Evolutionary conservation across 768 basidiomycete genomes (phyloP), one percentile per base, ranked within the genome.

Genomic region (Tephrocybe sp.): DNA sequence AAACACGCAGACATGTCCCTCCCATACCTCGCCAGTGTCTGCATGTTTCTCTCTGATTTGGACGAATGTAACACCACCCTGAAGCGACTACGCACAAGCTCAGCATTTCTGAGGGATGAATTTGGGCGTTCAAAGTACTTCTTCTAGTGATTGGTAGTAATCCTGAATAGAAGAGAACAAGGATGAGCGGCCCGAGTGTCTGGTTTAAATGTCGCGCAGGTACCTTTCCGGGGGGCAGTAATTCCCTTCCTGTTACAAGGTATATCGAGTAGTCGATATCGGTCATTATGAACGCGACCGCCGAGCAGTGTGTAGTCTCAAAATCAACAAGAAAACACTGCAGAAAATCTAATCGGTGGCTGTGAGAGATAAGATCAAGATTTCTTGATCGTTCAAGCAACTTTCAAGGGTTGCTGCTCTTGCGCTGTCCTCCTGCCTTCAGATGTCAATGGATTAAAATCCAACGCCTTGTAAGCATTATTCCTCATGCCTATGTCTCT

Each of bases 41-140:
- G 77, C 67, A 10, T 79, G 66, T 66, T 97, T 97, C 67, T 97
- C 94, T 30, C 93, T 78, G 15, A 95, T 74, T 66, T 97, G 94
- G 4, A 97, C 91, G 40, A 94, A 61, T 1, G 91, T 93, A 1
- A 95, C 92, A 2, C 93, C 94, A 9, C 94, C 94, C 61, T 81
- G 71, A 13, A 95, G 71, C 2, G 92, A 76, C 91, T 93, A 52
- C 19, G 54, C 24, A 54, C 18, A n/a, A n/a, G 22, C 30, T 45
- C 31, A 43, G 38, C 25, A 31, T 27, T 16, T 5, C 23, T 12
- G 15, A 23, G 33, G 21, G 16, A n/a, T 44, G 19, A 19, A 27
- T 22, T 29, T 47, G 10, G 25, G 52, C 18, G 57, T 37, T 45
- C 18, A 51, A 48, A 18, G 30, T 58, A 88, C 90, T 69, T 88